Conservation (phyloP, 345 rosid genomes). For the Litchi chinensis region DNA sequence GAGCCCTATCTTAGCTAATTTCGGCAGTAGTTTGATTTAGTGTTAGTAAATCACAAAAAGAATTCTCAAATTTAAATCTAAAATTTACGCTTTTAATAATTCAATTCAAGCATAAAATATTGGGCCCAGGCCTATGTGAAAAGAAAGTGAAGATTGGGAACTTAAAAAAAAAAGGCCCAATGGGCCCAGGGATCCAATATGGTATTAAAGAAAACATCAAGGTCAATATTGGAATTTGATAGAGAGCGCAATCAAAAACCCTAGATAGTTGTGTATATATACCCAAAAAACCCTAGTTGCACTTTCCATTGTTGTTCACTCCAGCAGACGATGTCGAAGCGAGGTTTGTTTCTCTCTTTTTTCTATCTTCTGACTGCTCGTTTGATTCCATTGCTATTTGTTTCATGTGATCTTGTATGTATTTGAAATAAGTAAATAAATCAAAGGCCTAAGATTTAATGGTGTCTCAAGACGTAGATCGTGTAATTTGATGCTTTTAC, state of each 20-base stretch:
- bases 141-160: neutral
- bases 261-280: slow-evolving; percentile 27
- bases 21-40: no score
- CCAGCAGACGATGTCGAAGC: slow-evolving; percentile 80
- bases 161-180: neutral
- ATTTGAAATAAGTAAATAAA: neutral
- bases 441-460: neutral
- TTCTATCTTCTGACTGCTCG: neutral
- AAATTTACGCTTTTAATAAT: no score
- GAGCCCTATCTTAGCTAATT: no score
- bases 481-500: neutral
- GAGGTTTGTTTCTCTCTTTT: slow-evolving; percentile 44
- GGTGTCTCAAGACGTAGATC: neutral
- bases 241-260: slow-evolving; percentile 18
- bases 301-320: neutral
- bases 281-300: slow-evolving; percentile 21
- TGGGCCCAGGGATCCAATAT: neutral
- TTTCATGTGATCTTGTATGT: neutral
- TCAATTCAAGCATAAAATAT: neutral
- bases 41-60: no score
- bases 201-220: neutral
- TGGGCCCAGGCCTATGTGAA: neutral
- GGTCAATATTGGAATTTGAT: neutral
- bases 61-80: no score
- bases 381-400: neutral